These are phyloP conservation scores for Myxozyma melibiosi DNA, from an alignment of 805 yeast species.

Conservation along the genomic window DNA sequence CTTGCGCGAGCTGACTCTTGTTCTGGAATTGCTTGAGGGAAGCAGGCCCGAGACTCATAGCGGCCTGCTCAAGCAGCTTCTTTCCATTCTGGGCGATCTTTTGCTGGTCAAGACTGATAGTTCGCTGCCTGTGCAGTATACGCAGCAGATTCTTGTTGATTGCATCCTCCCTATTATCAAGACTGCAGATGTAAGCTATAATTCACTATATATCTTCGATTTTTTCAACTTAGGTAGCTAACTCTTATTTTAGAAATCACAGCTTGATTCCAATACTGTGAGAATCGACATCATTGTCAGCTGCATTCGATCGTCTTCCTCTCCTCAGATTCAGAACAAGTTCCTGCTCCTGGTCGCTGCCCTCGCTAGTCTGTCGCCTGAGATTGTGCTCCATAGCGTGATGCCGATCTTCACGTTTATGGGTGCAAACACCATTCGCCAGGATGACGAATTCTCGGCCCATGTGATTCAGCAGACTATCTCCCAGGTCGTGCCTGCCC, in stretches of 20 bases:
- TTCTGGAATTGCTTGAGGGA: constrained; percentile 77
- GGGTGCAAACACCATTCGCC: constrained; percentile 97
- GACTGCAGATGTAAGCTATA: constrained; percentile 41
- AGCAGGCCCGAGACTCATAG: constrained; percentile 39
- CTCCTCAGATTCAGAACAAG: constrained; percentile 94
- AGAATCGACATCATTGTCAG: constrained; percentile 91
- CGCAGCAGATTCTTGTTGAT: constrained; percentile 86
- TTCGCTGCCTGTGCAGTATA: constrained; percentile 83
- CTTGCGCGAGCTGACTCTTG: constrained; percentile 65
- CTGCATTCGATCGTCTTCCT: constrained; percentile 81
- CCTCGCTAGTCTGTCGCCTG: constrained; percentile 86
- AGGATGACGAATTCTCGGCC: constrained; percentile 93
- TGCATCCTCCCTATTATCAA: constrained; percentile 75
- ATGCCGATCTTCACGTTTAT: constrained; percentile 99
- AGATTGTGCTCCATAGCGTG: constrained; percentile 87
- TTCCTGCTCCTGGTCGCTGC: constrained; percentile 81
- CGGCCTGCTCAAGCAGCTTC: constrained; percentile 41
- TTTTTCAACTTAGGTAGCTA: not conserved
- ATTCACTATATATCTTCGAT: constrained; percentile 6
- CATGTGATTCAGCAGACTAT: constrained; percentile 93
- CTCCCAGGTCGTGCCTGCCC: constrained; percentile 85
- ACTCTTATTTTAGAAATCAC: constrained; percentile 9
- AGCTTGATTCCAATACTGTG: constrained; percentile 63
- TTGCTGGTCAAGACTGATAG: constrained; percentile 81
- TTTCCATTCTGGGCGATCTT: constrained; percentile 46